Base-by-base conservation (phyloP, 495 filamentous ascomycete genomes). In the Xylaria grammica region DNA sequence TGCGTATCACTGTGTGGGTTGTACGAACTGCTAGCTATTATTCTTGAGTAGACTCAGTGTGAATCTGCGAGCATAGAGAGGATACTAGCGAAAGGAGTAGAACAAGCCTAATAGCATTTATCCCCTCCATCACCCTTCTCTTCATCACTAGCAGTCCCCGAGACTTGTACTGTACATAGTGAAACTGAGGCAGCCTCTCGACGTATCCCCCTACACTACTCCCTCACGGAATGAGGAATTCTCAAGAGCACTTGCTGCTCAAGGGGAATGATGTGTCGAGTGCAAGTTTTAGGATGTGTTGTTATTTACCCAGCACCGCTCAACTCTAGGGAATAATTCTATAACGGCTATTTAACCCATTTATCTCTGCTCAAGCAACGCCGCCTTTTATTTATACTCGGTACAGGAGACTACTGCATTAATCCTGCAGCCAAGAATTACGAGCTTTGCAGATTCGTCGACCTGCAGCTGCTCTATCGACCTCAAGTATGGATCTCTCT, bases 391-490 rank as follows among this genome's bases (percentile, higher is more conserved):
- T 69, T 60, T 66, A 54, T 67, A 50, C 22, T 48, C 22, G 7
- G 17, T 19, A 45, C 56, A 46, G 56, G 56, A 60, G 27, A 60
- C 45, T 65, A 66, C 70, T 72, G 70, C 70, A 72, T 62, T 22
- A 68, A 71, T 67, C 63, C 71, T 73, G 68, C 71, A 71, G 66
- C 71, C 64, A 71, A 73, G 68, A 19, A n/a, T 51, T 63, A 52
- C 50, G 59, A 66, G 57, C 61, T 69, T 67, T 62, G 70, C 71
- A 58, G 53, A 73, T 73, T 71, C 62, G 71, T 73, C 71, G 66
- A 71, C 71, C 61, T 73, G 71, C 71, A 73, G 40, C 63, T 54
- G 53, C 63, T 67, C 64, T 29, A 65, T 60, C 63, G 58, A 60
- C 62, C 58, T 66, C 24, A 45, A 34, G 19, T 15, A n/a, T 57